Percentiles rank a stretch among this genome's conserved stretches.
Evolutionary conservation across 148 eudicot species (phyloP).

Genomic region (Camellia granthamiana): DNA sequence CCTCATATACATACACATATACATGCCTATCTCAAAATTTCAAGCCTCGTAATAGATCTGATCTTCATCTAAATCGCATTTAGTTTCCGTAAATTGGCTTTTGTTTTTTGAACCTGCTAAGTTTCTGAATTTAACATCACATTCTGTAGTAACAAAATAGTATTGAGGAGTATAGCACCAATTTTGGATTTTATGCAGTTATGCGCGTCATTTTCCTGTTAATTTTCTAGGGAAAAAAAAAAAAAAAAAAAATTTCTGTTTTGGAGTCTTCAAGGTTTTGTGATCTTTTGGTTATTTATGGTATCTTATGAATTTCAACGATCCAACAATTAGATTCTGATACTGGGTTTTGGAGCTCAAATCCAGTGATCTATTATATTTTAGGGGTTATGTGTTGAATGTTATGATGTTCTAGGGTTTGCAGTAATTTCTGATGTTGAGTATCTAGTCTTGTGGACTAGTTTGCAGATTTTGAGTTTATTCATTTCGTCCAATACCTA

Average conservation of each 20-base stretch:
- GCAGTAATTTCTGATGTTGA: neutral
- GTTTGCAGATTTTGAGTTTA: neutral
- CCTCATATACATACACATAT: neutral
- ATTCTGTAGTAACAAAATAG: neutral
- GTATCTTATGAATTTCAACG: neutral
- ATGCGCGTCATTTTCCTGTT: neutral
- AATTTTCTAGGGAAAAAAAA: neutral
- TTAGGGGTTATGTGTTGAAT: neutral
- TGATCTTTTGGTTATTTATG: neutral
- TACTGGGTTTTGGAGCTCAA: neutral
- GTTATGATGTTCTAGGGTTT: neutral
- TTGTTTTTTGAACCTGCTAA: neutral
- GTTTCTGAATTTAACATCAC: neutral
- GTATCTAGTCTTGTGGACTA: neutral
- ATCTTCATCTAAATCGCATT: neutral
- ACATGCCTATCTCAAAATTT: neutral
- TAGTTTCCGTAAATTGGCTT: neutral
- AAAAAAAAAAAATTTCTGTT: neutral
- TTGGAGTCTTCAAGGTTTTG: neutral
- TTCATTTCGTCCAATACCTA: neutral
- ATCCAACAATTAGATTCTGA: neutral
- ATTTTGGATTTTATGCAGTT: neutral
- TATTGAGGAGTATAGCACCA: neutral
- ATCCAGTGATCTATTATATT: neutral
- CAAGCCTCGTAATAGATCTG: slow-evolving; percentile 12